Evolutionary conservation across 495 filamentous ascomycete genomes (phyloP).

Genomic region (Ascobolus immersus): DNA sequence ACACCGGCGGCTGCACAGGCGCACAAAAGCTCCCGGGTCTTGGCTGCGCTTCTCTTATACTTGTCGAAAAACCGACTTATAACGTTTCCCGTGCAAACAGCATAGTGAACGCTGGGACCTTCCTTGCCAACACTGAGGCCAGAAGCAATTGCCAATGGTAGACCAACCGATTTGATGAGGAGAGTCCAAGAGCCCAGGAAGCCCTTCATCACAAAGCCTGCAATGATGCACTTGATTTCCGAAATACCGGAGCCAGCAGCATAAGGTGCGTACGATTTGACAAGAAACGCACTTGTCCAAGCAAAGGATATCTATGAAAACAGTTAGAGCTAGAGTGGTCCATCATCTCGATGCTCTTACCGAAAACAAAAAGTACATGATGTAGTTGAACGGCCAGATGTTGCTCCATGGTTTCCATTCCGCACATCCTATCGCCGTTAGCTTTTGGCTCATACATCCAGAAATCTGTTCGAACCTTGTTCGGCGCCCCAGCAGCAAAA

Average conservation of each 20-base stretch:
- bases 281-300: constrained; percentile 54
- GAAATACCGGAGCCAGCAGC: constrained; percentile 93
- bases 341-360: no score
- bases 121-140: constrained; percentile 93
- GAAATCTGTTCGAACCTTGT: constrained; percentile 28
- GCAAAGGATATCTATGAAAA: constrained; percentile 46
- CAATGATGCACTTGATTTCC: constrained; percentile 98
- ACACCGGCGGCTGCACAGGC: constrained; percentile 89
- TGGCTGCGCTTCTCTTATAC: constrained; percentile 77
- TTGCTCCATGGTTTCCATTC: constrained; percentile 82
- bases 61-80: constrained; percentile 83
- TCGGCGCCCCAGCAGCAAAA: constrained; percentile 98
- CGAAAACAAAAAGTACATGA: constrained; percentile 72
- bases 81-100: constrained; percentile 92
- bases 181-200: constrained; percentile 85
- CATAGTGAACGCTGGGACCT: constrained; percentile 92
- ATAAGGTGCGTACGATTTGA: constrained; percentile 87
- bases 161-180: constrained; percentile 72
- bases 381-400: constrained; percentile 53
- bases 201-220: constrained; percentile 98
- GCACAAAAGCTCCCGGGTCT: constrained; percentile 82
- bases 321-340: no score
- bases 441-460: not conserved
- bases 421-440: constrained; percentile 31
- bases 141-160: constrained; percentile 82